These are phyloP conservation scores for Tricholoma matsutake DNA, from an alignment of 768 basidiomycete species.

Conservation along the genomic window DNA sequence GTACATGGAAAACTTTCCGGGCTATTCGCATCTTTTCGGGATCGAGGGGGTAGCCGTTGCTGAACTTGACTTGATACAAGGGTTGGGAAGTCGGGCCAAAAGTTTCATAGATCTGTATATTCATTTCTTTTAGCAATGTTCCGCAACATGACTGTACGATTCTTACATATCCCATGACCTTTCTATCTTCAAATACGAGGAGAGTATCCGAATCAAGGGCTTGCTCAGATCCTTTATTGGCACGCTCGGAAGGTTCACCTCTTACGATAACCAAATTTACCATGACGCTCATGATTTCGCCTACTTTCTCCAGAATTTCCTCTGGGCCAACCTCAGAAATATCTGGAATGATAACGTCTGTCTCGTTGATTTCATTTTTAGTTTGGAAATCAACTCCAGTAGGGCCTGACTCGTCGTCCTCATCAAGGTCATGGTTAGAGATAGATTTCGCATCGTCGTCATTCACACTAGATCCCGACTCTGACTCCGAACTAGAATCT, in stretches of 20 bases:
- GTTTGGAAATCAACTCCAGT: slow-evolving; percentile 53
- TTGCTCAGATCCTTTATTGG: slow-evolving; percentile 48
- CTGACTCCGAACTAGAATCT: slow-evolving; percentile 39
- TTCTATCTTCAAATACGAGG: slow-evolving; percentile 85
- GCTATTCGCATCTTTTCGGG: slow-evolving; percentile 49
- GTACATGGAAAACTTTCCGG: slow-evolving; percentile 79
- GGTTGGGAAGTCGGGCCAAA: slow-evolving; percentile 93
- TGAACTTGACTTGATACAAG: slow-evolving; percentile 86
- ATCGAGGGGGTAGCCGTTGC: slow-evolving; percentile 59
- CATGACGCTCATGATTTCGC: slow-evolving; percentile 74
- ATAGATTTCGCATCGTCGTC: slow-evolving; percentile 23
- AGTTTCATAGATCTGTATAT: slow-evolving; percentile 80
- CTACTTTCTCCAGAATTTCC: slow-evolving; percentile 72
- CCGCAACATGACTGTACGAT: neutral
- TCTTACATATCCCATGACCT: slow-evolving; percentile 88
- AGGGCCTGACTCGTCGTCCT: slow-evolving; percentile 51
- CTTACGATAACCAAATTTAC: slow-evolving; percentile 71
- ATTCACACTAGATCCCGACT: slow-evolving; percentile 28
- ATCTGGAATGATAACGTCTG: slow-evolving; percentile 58
- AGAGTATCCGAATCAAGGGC: slow-evolving; percentile 88
- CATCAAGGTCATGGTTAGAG: slow-evolving; percentile 37
- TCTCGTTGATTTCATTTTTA: slow-evolving; percentile 66
- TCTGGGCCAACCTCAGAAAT: slow-evolving; percentile 57
- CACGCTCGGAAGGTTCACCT: slow-evolving; percentile 46
- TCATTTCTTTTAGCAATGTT: slow-evolving; percentile 9